Base-by-base conservation (phyloP, 805 yeast genomes). In the Candida incommunis region DNA sequence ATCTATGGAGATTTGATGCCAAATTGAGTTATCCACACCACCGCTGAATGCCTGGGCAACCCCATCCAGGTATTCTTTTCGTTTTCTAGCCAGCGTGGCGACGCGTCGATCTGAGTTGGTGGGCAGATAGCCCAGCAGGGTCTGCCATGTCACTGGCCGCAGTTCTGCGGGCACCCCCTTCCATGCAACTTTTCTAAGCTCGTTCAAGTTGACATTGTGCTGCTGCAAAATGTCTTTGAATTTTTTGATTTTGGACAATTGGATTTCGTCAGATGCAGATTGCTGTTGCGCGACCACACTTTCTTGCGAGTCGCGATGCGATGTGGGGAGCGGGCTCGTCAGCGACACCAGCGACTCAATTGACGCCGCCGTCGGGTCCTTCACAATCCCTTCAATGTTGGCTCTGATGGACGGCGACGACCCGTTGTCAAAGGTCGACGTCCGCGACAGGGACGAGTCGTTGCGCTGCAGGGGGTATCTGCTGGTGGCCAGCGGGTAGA, bases 1-100 rank as follows among this genome's bases (percentile, higher is more conserved):
- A 61, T 90, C 98, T 50, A 92, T 92, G 48, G 80, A 81, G 51
- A 90, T 88, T 66, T 90, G 98, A 66, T 92, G 97, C 83, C 95
- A 90, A 46, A 94, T 78, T 37, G 78, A 76, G 51, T 76, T 80
- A 54, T 85, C 94, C 50, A 76, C 71, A 40, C 75, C 75, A 45
- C 74, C 70, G 24, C 69, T 65, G 50, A 78, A 74, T n/a, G 76
- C 78, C 51, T 80, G 82, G 2, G 70, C 63, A 3, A 86, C 70
- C 2, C 95, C 92, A 48, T 81, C 87, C 31, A 68, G 56, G 58
- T 90, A 92, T 57, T 90, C 97, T 55, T 81, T 77, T 42, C 98
- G 73, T 60, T 92, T 90, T 47, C 94, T 72, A 47, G 74, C 71
- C 44, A 90, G 61, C 1, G 87, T 80, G 0, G 79, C 61, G 3